phyloP scores from a whole-genome alignment of 2,329 filamentous ascomycete species.

The Aspergillus costaricaensis region DNA sequence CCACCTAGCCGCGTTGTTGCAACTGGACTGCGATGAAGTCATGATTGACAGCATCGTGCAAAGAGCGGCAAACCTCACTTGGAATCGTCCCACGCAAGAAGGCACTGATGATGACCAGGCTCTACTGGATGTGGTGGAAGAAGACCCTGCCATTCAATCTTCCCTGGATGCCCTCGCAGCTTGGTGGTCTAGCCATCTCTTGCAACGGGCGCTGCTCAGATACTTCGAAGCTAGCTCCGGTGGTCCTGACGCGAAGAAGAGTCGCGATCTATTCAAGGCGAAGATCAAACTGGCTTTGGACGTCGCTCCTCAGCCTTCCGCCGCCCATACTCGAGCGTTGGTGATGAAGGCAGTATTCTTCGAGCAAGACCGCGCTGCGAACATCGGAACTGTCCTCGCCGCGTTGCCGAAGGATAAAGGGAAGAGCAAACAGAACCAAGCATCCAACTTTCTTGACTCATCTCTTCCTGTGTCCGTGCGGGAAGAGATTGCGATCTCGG shows the following conservation, averaged over 20 bases:
- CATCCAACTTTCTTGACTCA: constrained; percentile 53
- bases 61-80: constrained; percentile 84
- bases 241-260: constrained; percentile 43
- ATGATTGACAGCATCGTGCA: constrained; percentile 76
- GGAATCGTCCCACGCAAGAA: constrained; percentile 75
- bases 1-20: constrained; percentile 73
- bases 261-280: constrained; percentile 47
- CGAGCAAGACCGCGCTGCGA: constrained; percentile 53
- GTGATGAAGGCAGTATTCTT: constrained; percentile 61
- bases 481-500: constrained; percentile 58
- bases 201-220: constrained; percentile 69
- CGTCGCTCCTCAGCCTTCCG: constrained; percentile 76
- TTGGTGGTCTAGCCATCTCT: constrained; percentile 78
- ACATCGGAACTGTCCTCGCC: constrained; percentile 57
- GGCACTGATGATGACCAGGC: constrained; percentile 65
- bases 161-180: constrained; percentile 87
- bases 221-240: constrained; percentile 61
- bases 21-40: constrained; percentile 79
- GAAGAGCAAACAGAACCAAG: constrained; percentile 33
- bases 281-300: constrained; percentile 69
- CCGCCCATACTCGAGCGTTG: constrained; percentile 62
- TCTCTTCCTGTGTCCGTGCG: constrained; percentile 53
- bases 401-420: constrained; percentile 49
- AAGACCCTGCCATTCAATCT: constrained; percentile 80
- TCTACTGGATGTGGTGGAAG: constrained; percentile 79